phyloP scores from a whole-genome alignment of 2,329 filamentous ascomycete genomes.

The Huntiella bhutanensis region DNA sequence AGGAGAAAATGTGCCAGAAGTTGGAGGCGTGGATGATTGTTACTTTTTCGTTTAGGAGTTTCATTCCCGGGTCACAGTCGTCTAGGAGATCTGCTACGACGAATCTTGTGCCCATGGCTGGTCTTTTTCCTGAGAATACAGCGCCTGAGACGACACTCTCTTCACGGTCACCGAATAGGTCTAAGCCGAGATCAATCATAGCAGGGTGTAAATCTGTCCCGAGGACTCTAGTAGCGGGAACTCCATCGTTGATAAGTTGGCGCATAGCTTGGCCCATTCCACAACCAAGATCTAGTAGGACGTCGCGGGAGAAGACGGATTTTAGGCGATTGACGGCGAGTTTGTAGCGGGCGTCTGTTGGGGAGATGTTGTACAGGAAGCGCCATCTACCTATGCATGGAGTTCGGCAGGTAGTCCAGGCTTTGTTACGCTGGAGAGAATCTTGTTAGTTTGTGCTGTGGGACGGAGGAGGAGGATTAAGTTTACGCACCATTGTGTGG shows the following conservation, averaged over 20 bases:
- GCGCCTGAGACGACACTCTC: slow-evolving; percentile 9
- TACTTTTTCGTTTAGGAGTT: slow-evolving; percentile 21
- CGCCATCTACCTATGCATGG: slow-evolving; percentile 31
- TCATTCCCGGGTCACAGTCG: slow-evolving; percentile 20
- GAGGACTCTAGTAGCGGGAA: slow-evolving; percentile 27
- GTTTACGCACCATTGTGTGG: slow-evolving; percentile 11
- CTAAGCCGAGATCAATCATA: slow-evolving; percentile 41
- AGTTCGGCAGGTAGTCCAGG: slow-evolving; percentile 26
- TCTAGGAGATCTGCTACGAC: slow-evolving; percentile 31
- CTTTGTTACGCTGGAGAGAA: slow-evolving; percentile 21
- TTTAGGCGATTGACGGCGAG: slow-evolving; percentile 24
- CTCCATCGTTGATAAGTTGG: slow-evolving; percentile 31
- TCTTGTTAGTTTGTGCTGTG: background rate
- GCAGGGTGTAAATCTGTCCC: slow-evolving; percentile 28
- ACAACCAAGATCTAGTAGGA: slow-evolving; percentile 31
- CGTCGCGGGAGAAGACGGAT: slow-evolving; percentile 20
- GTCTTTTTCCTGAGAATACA: background rate
- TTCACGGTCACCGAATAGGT: slow-evolving; percentile 38
- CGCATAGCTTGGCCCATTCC: slow-evolving; percentile 31
- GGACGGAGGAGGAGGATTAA: background rate
- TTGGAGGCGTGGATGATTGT: slow-evolving; percentile 30
- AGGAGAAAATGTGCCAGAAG: slow-evolving; percentile 32
- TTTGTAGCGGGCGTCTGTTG: slow-evolving; percentile 24
- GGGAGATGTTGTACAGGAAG: slow-evolving; percentile 26
- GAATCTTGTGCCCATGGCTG: slow-evolving; percentile 27